These are phyloP conservation scores for Tephrocybe sp. DNA, from an alignment of 768 basidiomycete species.

Conservation along the genomic window DNA sequence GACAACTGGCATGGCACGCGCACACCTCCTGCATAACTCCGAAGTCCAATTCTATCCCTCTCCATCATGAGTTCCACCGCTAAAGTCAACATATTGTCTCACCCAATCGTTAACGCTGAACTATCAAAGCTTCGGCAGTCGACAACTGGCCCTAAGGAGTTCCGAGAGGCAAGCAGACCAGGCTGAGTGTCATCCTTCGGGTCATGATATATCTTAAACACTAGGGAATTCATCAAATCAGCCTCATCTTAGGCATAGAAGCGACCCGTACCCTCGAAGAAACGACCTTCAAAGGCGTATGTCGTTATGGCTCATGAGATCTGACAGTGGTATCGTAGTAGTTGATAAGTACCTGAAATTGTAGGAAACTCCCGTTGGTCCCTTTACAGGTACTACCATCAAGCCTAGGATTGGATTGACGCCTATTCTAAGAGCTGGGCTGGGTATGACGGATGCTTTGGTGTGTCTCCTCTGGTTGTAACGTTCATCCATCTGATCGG, in stretches of 20 bases:
- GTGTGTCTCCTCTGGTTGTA: slow-evolving; percentile 27
- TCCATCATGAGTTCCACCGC: slow-evolving; percentile 24
- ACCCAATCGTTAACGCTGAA: slow-evolving; percentile 72
- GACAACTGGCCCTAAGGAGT: slow-evolving; percentile 66
- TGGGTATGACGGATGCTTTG: slow-evolving; percentile 90
- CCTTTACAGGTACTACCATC: slow-evolving; percentile 75
- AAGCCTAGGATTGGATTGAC: slow-evolving; percentile 80
- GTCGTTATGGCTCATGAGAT: slow-evolving; percentile 19
- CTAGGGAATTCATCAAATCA: slow-evolving; percentile 73
- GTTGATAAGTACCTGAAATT: neutral
- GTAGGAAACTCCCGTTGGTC: slow-evolving; percentile 75
- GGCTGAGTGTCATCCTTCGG: neutral
- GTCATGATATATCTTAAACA: neutral
- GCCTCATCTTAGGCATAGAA: slow-evolving; percentile 79
- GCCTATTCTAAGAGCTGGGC: slow-evolving; percentile 89
- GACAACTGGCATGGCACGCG: neutral
- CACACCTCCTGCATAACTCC: neutral
- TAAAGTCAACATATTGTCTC: slow-evolving; percentile 52
- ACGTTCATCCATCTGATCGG: neutral
- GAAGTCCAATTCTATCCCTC: neutral
- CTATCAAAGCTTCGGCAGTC: slow-evolving; percentile 66
- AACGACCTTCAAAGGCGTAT: slow-evolving; percentile 61
- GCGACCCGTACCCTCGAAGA: slow-evolving; percentile 69
- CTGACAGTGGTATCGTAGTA: neutral
- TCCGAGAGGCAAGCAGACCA: slow-evolving; percentile 58